These are phyloP conservation scores for Pestalotiopsis sp. DNA, from an alignment of 2,329 filamentous ascomycete species.

Conservation along the genomic window DNA sequence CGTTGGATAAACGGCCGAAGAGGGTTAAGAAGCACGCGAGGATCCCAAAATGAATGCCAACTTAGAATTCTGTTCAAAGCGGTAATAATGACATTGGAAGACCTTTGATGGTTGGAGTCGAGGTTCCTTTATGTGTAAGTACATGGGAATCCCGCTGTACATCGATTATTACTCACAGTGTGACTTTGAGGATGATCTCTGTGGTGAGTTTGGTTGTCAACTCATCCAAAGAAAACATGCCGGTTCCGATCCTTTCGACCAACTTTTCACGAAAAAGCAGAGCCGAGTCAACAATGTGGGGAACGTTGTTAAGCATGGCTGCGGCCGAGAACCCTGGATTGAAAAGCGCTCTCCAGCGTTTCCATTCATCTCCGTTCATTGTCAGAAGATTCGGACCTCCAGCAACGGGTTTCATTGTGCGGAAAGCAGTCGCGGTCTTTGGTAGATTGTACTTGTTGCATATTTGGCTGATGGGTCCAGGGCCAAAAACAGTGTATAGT, in stretches of 20 bases:
- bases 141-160: not conserved
- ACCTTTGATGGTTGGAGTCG: not conserved
- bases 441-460: slow-evolving; percentile 17
- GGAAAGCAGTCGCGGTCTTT: slow-evolving; percentile 8
- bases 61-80: slow-evolving; percentile 10
- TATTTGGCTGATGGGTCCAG: slow-evolving; percentile 8
- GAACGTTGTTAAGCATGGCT: not conserved
- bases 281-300: not conserved
- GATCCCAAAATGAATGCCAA: slow-evolving; percentile 17
- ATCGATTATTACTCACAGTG: slow-evolving; percentile 11
- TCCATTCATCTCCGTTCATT: slow-evolving; percentile 8
- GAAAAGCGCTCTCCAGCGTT: slow-evolving; percentile 2
- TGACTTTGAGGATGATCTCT: slow-evolving; percentile 15
- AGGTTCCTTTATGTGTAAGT: not conserved
- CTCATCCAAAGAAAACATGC: slow-evolving; percentile 13
- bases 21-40: slow-evolving; percentile 13
- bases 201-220: slow-evolving; percentile 13
- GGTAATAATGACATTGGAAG: not conserved
- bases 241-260: slow-evolving; percentile 6
- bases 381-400: not conserved
- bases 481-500: slow-evolving; percentile 14
- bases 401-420: slow-evolving; percentile 6
- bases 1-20: slow-evolving; percentile 13
- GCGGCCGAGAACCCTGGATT: slow-evolving; percentile 1
- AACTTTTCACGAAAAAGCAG: slow-evolving; percentile 13